These are phyloP conservation scores for Suhomyces terraborum DNA, from an alignment of 1,139 yeast genomes.

Conservation along the genomic window DNA sequence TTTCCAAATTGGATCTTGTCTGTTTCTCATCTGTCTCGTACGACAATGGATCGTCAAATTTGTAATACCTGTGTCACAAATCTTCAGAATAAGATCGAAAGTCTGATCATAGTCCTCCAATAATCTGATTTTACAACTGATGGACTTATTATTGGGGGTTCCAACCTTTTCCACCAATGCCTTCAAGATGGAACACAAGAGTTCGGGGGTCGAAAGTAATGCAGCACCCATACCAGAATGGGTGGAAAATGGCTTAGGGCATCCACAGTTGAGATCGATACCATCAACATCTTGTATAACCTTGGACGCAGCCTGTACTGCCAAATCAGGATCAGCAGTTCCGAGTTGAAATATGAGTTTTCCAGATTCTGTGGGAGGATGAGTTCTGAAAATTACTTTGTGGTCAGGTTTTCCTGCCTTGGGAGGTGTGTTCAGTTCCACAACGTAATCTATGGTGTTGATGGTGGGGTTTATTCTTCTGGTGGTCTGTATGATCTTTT, in stretches of 20 bases:
- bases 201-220: constrained; percentile 75
- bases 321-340: constrained; percentile 77
- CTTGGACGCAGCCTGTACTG: constrained; percentile 80
- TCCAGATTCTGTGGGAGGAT: constrained; percentile 59
- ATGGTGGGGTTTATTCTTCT: constrained; percentile 57
- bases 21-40: constrained; percentile 84
- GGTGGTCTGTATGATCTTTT: constrained; percentile 69
- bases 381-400: constrained; percentile 70
- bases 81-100: constrained; percentile 55
- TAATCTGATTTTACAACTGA: constrained; percentile 85
- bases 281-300: constrained; percentile 89
- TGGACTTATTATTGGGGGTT: constrained; percentile 69
- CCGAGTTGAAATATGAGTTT: constrained; percentile 87
- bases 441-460: constrained; percentile 61
- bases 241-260: constrained; percentile 87
- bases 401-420: constrained; percentile 19
- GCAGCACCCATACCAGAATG: constrained; percentile 99
- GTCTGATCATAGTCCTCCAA: constrained; percentile 64
- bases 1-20: constrained; percentile 75
- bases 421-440: constrained; percentile 13
- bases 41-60: constrained; percentile 91
- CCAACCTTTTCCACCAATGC: constrained; percentile 81
- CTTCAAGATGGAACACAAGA: constrained; percentile 64
- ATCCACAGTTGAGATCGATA: constrained; percentile 92
- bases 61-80: constrained; percentile 78